Base-by-base conservation (phyloP, 2,329 filamentous ascomycete genomes). In the Catunica adiposa region DNA sequence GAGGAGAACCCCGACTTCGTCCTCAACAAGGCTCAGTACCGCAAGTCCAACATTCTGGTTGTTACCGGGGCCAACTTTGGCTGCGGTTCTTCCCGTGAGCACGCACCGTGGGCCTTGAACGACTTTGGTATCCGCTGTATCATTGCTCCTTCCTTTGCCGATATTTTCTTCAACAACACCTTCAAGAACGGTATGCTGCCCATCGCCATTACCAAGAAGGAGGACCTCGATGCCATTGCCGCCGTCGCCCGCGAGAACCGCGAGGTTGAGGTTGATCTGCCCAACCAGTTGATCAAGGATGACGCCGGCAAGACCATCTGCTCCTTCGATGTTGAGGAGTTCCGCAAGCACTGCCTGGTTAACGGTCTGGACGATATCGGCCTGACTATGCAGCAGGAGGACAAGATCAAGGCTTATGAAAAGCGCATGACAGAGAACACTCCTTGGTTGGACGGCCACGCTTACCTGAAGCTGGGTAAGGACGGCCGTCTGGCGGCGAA, bases 111-210 rank as follows among this genome's bases (percentile, higher is more conserved):
- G 92, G 90, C 92, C 4, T 78, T 97, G 23, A 82, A 94, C 57
- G 92, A 97, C 71, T 97, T 97, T 63, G 92, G 92, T 62, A 95
- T 98, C 72, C 87, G 84, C 66, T 90, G 84, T 67, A 77, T 97
- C 64, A 94, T 97, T 62, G 92, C 90, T 1, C 87, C 88, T 1
- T 89, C 85, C 1, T 80, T 78, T 60, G 73, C 69, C 58, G 69
- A 71, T 58, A 98, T 98, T 69, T 96, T 96, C 80, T 94, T 90
- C 80, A 96, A 95, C 80, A 98, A 98, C 76, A 92, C 86, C n/a
- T 97, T 96, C 79, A 97, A 98, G 78, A 98, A 98, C 73, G 90
- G 90, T 73, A 97, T 97, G 92, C 75, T 97, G 60, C 89, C 90
- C 51, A 80, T 97, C 59, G 71, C 76, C 58, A 84, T 97, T 65